phyloP scores from a whole-genome alignment of 306 rosid genomes.

The Trifolium subterraneum region DNA sequence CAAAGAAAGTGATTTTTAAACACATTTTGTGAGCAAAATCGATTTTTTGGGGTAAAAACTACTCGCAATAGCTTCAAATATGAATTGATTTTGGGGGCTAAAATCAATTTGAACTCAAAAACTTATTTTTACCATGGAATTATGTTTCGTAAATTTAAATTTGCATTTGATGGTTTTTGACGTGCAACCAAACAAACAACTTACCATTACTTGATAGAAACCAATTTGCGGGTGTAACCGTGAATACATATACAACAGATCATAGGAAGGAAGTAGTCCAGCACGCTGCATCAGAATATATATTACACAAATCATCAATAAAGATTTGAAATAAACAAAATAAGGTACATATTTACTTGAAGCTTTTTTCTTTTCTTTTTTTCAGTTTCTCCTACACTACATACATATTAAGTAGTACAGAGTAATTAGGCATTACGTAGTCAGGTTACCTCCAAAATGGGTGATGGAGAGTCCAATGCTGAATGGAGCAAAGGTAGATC shows the following conservation, averaged over 20 bases:
- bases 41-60: neutral
- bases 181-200: constrained; percentile 23
- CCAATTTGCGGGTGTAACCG: constrained; percentile 62
- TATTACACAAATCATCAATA: constrained; percentile 44
- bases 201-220: constrained; percentile 71
- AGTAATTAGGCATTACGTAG: constrained; percentile 2
- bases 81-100: constrained; percentile 9
- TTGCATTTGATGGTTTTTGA: neutral
- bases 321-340: constrained; percentile 13
- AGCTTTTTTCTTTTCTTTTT: constrained; percentile 9
- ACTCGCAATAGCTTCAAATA: neutral
- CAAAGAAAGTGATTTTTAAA: neutral
- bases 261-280: constrained; percentile 85
- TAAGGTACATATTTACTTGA: constrained; percentile 27
- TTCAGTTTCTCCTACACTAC: constrained; percentile 16
- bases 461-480: constrained; percentile 73
- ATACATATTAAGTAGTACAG: constrained; percentile 7
- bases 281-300: constrained; percentile 67
- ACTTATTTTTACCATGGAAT: neutral
- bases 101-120: constrained; percentile 5
- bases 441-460: constrained; percentile 70
- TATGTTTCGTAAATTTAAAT: neutral
- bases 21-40: neutral
- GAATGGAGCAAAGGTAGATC: constrained; percentile 85
- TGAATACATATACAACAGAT: constrained; percentile 79